A percentile compares a stretch with the other conserved stretches of the same genome.
These are phyloP conservation scores for Penicillium digitatum DNA, from an alignment of 2,329 filamentous ascomycete genomes.

Conservation along the genomic window DNA sequence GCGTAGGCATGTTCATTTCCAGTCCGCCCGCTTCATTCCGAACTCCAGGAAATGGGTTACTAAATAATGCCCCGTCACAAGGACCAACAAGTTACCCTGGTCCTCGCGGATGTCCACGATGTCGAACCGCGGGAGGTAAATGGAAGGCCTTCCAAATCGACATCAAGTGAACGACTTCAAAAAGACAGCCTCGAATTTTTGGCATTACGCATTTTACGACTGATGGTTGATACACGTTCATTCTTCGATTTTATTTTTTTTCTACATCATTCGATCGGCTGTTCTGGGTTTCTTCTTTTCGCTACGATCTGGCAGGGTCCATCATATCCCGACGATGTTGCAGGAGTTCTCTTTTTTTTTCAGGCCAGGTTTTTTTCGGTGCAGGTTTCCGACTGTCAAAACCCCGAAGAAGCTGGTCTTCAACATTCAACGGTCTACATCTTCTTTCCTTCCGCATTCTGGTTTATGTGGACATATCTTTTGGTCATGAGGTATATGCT, in stretches of 20 bases:
- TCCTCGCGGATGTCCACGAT: conserved; percentile 45
- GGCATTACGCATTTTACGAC: conserved; percentile 33
- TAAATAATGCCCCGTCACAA: conserved; percentile 17
- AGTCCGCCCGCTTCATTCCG: conserved; percentile 40
- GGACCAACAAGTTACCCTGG: conserved; percentile 39
- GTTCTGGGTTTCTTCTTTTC: neutral
- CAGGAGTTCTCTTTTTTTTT: conserved; percentile 18
- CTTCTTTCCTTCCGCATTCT: conserved; percentile 8
- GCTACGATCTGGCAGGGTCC: conserved; percentile 6
- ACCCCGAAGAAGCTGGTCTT: conserved; percentile 28
- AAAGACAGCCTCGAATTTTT: conserved; percentile 6
- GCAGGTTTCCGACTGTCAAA: conserved; percentile 21
- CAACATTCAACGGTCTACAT: conserved; percentile 10
- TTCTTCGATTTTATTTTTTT: conserved; percentile 12
- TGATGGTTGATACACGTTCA: conserved; percentile 24
- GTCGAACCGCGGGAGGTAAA: conserved; percentile 44
- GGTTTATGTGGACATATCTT: conserved; percentile 5
- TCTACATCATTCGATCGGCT: neutral
- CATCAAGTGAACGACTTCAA: conserved; percentile 36
- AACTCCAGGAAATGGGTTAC: conserved; percentile 28
- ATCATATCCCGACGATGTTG: neutral
- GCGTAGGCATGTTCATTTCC: conserved; percentile 56
- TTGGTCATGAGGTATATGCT: conserved; percentile 12
- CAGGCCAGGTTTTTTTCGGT: conserved; percentile 9
- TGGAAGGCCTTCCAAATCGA: conserved; percentile 50